Percentiles rank a stretch among this genome's conserved stretches.
phyloP scores from a whole-genome alignment of 2,329 filamentous ascomycete species.

The Immersiporthe knoxdaviesiana region DNA sequence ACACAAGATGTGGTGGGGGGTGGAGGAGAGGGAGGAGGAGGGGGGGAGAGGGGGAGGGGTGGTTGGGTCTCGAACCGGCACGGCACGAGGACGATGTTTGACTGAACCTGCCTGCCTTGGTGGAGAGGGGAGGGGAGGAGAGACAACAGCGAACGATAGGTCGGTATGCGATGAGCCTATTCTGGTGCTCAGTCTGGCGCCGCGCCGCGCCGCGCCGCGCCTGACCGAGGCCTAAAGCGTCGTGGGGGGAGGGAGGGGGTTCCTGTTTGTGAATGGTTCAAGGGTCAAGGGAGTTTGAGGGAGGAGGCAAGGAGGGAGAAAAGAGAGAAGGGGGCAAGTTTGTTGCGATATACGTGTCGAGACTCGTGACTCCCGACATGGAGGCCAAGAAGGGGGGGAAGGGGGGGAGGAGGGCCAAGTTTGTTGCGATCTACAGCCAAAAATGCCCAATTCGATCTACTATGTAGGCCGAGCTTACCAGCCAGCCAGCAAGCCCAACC shows the following conservation, averaged over 20 bases:
- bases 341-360: neutral
- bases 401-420: too few species aligned
- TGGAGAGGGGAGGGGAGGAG: too few species aligned
- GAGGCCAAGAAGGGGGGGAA: too few species aligned
- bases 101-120: neutral
- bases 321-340: too few species aligned
- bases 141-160: neutral
- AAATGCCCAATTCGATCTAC: too few species aligned
- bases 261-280: neutral
- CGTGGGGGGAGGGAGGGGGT: neutral
- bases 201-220: neutral
- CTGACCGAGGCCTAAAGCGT: conserved; percentile 11
- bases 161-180: conserved; percentile 16
- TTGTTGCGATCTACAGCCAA: too few species aligned
- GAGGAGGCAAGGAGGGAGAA: neutral
- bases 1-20: neutral
- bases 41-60: too few species aligned
- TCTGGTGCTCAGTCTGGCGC: neutral
- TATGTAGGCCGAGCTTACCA: too few species aligned
- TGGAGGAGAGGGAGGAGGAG: too few species aligned
- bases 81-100: neutral
- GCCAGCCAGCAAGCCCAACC: too few species aligned
- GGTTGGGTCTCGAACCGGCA: neutral
- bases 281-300: neutral
- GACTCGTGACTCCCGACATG: too few species aligned